A percentile compares a stretch with the other conserved stretches of the same genome.
These are phyloP conservation scores for Neofusicoccum kwambonambiense DNA, from an alignment of 2,329 filamentous ascomycete species.

Conservation along the genomic window DNA sequence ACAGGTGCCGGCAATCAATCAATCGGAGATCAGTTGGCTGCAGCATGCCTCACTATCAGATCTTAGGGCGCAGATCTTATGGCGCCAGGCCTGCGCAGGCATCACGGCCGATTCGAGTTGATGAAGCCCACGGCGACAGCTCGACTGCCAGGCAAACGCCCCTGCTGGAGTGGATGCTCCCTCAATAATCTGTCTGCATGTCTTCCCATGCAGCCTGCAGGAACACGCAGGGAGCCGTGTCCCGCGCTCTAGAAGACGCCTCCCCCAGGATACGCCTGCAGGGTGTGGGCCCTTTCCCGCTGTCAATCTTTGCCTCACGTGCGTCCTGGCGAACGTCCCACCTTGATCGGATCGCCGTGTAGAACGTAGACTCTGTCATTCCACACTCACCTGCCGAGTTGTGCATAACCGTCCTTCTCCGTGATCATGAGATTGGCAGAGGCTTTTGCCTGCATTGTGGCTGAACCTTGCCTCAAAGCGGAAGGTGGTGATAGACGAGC, in stretches of 20 bases:
- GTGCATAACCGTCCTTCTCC: neutral
- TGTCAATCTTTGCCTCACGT: neutral
- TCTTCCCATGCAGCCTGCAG: slow-evolving; percentile 2
- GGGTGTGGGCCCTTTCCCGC: slow-evolving; percentile 3
- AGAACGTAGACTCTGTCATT: neutral
- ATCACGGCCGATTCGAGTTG: neutral
- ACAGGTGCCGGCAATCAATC: neutral
- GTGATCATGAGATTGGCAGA: slow-evolving; percentile 9
- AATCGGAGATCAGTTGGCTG: neutral
- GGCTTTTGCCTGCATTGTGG: slow-evolving; percentile 2
- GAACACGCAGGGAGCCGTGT: slow-evolving; percentile 11
- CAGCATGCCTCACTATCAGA: neutral
- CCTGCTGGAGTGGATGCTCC: neutral
- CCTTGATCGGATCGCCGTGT: neutral
- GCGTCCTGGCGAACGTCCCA: neutral
- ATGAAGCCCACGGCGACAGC: neutral
- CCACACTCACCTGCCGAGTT: neutral
- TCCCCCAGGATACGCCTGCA: slow-evolving; percentile 5
- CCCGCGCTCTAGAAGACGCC: neutral
- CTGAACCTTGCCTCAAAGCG: neutral
- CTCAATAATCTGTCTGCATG: neutral
- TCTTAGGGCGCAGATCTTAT: neutral
- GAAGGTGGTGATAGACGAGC: neutral
- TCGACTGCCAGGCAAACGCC: neutral
- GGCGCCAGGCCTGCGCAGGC: neutral